phyloP scores from a whole-genome alignment of 2,329 filamentous ascomycete genomes.

The Sarocladium strictum region DNA sequence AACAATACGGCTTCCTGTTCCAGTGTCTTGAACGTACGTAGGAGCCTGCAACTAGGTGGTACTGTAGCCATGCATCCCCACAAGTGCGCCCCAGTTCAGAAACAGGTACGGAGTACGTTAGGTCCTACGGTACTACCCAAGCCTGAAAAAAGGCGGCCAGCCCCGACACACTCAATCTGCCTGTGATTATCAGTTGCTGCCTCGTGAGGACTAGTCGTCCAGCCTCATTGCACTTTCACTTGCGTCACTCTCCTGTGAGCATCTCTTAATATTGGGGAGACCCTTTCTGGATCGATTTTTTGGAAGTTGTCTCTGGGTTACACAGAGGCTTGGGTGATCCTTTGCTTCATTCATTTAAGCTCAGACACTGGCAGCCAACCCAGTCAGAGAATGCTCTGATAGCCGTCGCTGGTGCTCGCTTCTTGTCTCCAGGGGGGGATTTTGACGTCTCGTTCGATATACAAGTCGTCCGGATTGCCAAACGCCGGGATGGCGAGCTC shows the following conservation, averaged over 20 bases:
- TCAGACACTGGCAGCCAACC: not conserved
- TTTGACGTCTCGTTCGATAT: not conserved
- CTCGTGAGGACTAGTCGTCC: not conserved
- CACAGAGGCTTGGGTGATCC: not conserved
- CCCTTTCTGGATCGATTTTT: not conserved
- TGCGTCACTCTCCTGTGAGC: not conserved
- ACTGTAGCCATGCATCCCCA: too few species aligned
- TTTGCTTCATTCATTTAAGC: not conserved
- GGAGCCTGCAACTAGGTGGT: too few species aligned
- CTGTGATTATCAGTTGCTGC: conserved; percentile 1
- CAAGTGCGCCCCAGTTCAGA: too few species aligned
- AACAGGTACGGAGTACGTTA: too few species aligned
- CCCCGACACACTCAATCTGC: too few species aligned
- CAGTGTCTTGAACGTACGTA: too few species aligned
- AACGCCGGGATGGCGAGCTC: conserved; percentile 21
- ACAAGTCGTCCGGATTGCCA: not conserved
- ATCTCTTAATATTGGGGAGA: not conserved
- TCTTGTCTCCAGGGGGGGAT: not conserved
- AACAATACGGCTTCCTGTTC: too few species aligned
- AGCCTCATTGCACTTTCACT: not conserved
- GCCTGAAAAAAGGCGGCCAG: too few species aligned
- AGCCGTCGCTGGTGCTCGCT: not conserved
- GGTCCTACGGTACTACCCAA: too few species aligned
- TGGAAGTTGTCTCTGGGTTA: not conserved
- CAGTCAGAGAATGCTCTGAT: conserved; percentile 7